Percentiles rank a stretch among this genome's conserved stretches.
Evolutionary conservation across 2,329 filamentous ascomycete genomes (phyloP).

Genomic region (Ophiobolus disseminans): DNA sequence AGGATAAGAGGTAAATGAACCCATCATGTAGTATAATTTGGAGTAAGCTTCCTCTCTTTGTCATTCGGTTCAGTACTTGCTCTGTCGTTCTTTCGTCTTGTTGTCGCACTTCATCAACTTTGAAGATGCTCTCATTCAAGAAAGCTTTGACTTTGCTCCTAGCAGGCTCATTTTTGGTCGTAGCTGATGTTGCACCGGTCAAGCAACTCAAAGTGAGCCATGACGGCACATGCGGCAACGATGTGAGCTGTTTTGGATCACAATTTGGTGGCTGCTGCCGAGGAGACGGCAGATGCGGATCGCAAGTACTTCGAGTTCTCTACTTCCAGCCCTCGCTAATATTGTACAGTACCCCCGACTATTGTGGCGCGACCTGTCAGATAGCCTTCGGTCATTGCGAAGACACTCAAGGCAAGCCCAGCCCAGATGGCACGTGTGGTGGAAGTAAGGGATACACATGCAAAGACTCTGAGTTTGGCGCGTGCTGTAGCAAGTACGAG

Average conservation of each 20-base stretch:
- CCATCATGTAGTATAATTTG: too few species aligned
- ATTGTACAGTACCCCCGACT: constrained; percentile 14
- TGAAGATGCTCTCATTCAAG: constrained; percentile 7
- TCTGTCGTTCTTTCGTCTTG: background rate
- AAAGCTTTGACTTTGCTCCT: constrained; percentile 6
- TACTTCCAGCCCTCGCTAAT: background rate
- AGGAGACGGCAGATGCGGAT: constrained; percentile 21
- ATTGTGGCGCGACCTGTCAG: constrained; percentile 32
- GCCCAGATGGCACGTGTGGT: constrained; percentile 30
- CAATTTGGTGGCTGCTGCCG: constrained; percentile 30
- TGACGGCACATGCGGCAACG: constrained; percentile 27
- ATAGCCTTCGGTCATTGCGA: constrained; percentile 27
- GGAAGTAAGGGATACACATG: constrained; percentile 29
- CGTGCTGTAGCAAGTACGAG: constrained; percentile 32
- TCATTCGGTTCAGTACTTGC: background rate
- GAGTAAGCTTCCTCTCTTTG: background rate
- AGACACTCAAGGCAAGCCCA: constrained; percentile 18
- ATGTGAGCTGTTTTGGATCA: constrained; percentile 24
- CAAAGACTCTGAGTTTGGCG: constrained; percentile 24
- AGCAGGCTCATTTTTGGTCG: constrained; percentile 3
- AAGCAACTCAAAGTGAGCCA: constrained; percentile 11
- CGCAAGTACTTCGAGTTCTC: constrained; percentile 8
- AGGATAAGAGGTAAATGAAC: too few species aligned
- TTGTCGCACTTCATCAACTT: background rate
- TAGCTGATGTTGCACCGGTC: constrained; percentile 5